A percentile compares a stretch with the other conserved stretches of the same genome.
These are phyloP conservation scores for Gremmenia infestans DNA, from an alignment of 2,329 filamentous ascomycete genomes.

Conservation along the genomic window DNA sequence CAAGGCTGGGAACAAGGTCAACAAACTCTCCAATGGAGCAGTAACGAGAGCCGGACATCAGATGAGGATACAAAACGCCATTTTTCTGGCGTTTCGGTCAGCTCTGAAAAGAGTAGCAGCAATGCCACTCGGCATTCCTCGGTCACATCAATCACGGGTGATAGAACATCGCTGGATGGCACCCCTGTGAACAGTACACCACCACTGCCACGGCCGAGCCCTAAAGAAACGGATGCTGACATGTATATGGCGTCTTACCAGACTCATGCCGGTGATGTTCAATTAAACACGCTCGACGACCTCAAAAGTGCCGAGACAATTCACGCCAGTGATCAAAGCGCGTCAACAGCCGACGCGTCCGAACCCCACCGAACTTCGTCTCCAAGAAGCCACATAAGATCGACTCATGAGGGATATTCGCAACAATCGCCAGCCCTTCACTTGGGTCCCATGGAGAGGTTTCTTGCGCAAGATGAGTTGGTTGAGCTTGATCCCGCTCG, in stretches of 20 bases:
- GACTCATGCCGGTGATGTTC: not conserved
- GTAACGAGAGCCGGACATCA: not conserved
- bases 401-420: not conserved
- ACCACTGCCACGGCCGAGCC: not conserved
- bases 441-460: conserved; percentile 5
- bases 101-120: conserved; percentile 2
- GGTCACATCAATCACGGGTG: not conserved
- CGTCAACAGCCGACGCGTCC: not conserved
- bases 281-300: not conserved
- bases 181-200: not conserved
- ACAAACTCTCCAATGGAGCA: not conserved
- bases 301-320: not conserved
- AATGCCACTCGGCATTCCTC: conserved; percentile 1
- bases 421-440: not conserved
- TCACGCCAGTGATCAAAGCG: not conserved
- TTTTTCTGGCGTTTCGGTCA: too few species aligned
- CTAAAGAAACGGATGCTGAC: not conserved
- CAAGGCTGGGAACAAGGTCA: not conserved
- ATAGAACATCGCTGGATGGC: not conserved
- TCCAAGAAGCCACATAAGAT: not conserved
- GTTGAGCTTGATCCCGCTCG: not conserved
- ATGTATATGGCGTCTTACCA: not conserved
- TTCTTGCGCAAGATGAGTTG: too few species aligned
- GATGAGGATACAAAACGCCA: not conserved
- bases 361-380: not conserved